Conservation (phyloP, 106 monocot species). For the Allium cepa region DNA sequence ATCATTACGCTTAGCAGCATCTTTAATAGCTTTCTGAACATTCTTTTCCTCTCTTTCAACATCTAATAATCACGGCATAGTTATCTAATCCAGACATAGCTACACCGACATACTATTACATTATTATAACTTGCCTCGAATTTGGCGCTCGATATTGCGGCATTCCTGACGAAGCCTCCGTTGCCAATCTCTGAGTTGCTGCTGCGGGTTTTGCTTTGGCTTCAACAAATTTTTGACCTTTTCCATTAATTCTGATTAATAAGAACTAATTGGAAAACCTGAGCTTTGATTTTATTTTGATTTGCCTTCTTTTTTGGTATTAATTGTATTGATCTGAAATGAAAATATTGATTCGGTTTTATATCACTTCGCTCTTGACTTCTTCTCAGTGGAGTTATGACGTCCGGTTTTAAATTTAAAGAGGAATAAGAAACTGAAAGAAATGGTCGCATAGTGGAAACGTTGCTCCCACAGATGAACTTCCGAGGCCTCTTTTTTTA, state of each 20-base stretch:
- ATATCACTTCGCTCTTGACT: too few species aligned
- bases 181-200: slow-evolving; percentile 93
- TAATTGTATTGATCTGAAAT: too few species aligned
- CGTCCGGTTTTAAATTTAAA: too few species aligned
- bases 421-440: too few species aligned
- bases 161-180: slow-evolving; percentile 87
- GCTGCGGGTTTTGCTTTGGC: slow-evolving; percentile 69
- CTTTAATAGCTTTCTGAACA: slow-evolving; percentile 96
- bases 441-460: too few species aligned
- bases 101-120: neutral
- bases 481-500: too few species aligned
- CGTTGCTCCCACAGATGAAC: too few species aligned
- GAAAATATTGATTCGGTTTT: too few species aligned
- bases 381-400: too few species aligned
- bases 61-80: slow-evolving; percentile 26
- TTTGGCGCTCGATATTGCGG: slow-evolving; percentile 93
- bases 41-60: slow-evolving; percentile 92
- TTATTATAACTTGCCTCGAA: slow-evolving; percentile 42
- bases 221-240: slow-evolving; percentile 73
- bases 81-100: neutral
- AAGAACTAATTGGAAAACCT: too few species aligned
- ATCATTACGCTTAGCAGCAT: slow-evolving; percentile 90
- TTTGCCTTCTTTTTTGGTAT: too few species aligned
- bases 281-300: too few species aligned
- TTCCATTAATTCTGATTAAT: slow-evolving; percentile 40